Evolutionary conservation across 805 yeast genomes (phyloP), one percentile per base, ranked within the genome.

Genomic region (Yamadazyma scolyti): DNA sequence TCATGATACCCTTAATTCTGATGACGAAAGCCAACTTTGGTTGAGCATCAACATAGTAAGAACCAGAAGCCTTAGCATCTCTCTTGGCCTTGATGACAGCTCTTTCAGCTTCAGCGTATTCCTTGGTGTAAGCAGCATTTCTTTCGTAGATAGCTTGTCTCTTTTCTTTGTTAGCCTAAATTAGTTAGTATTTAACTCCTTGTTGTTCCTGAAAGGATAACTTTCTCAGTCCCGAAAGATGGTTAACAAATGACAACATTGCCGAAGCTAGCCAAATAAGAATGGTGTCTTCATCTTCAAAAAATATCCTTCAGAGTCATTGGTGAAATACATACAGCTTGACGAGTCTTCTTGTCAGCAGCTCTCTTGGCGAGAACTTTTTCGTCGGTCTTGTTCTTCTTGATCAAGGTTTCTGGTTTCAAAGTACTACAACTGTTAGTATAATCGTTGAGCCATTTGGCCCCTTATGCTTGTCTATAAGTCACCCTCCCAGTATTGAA

Each of bases 1-100:
- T 89, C 89, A 77, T 84, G 71, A 89, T 86, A 89, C 97, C 97
- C 90, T 89, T 89, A 82, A 89, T 89, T 83, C 97, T 87, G 70
- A 89, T 79, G 62, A 89, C 95, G 69, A 89, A 87, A 51, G 86
- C 95, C 61, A 89, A 82, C 73, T 86, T 88, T 61, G 81, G 79
- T 79, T 89, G 90, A 69, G 95, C 96, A 61, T 80, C 87, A 58
- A 87, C 94, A 77, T 80, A 89, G 87, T 81, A 85, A 60, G 93
- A 80, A 69, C 94, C 95, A 61, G 79, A 72, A 68, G 90, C 89
- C 78, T 83, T 85, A 54, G 96, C 96, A 49, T 83, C 86, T 71
- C 96, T 86, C 78, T 81, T 81, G 59, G 95, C 94, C 37, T 75
- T 73, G 64, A 83, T 70, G 59, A 83, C 68, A 57, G 93, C 85